A percentile compares a stretch with the other conserved stretches of the same genome.
Conservation (phyloP, 257 asterid genomes). For the Haberlea rhodopensis region DNA sequence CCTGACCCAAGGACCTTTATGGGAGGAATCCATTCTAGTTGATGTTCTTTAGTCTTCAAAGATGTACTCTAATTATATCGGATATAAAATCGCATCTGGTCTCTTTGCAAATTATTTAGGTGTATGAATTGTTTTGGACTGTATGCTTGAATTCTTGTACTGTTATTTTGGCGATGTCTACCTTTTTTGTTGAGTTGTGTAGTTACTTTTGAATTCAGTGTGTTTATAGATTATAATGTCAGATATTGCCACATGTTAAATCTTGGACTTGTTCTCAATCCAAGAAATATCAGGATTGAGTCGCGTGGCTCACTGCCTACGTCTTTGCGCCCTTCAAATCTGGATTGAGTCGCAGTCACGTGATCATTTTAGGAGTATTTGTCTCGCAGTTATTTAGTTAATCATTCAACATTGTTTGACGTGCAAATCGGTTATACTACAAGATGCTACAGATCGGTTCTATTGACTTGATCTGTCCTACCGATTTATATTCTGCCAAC, state of each 20-base stretch:
- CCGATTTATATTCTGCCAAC: no score
- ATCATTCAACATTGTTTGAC: no score
- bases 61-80: background rate
- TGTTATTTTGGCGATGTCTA: background rate
- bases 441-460: no score
- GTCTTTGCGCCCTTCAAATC: no score
- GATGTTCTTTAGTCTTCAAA: constrained; percentile 21
- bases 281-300: no score
- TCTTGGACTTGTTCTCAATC: background rate
- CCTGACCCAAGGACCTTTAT: constrained; percentile 82
- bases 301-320: no score
- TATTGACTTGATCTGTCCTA: no score
- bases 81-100: background rate
- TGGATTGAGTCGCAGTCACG: no score
- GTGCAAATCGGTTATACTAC: no score
- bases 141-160: background rate
- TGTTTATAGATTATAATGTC: background rate
- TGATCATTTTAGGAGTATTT: no score
- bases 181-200: background rate
- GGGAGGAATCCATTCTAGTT: constrained; percentile 65
- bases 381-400: no score
- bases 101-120: background rate
- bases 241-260: background rate
- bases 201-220: background rate
- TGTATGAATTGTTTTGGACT: background rate